Evolutionary conservation across 73 alveolate genomes (phyloP).

Genomic region (Tetrahymena elliotti): DNA sequence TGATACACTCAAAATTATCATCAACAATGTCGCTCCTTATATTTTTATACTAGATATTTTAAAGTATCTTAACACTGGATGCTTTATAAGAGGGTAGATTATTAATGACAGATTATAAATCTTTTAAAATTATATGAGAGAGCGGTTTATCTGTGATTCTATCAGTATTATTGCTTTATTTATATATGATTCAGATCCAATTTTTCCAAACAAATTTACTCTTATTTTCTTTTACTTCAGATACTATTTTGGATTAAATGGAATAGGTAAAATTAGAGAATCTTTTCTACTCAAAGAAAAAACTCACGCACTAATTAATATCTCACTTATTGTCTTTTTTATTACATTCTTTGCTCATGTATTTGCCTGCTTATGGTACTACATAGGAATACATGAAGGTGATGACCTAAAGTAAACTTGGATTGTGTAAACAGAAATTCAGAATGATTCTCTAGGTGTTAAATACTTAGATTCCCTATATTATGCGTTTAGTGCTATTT

Average conservation of each 20-base stretch:
- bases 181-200: not conserved
- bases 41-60: not conserved
- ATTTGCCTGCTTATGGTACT: not conserved
- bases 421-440: not conserved
- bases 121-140: not conserved
- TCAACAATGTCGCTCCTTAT: not conserved
- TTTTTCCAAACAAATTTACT: not conserved
- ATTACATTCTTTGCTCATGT: not conserved
- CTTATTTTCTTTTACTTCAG: not conserved
- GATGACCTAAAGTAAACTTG: not conserved
- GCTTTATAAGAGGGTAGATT: not conserved
- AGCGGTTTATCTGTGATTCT: not conserved
- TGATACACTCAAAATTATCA: not conserved
- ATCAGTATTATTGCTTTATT: not conserved
- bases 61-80: not conserved
- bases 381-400: not conserved
- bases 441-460: not conserved
- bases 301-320: not conserved
- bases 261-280: not conserved
- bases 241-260: not conserved
- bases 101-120: not conserved
- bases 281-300: not conserved
- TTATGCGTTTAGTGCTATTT: not conserved
- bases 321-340: not conserved
- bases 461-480: not conserved